Evolutionary conservation across 768 basidiomycete species (phyloP).

Genomic region (Auricularia heimuer): DNA sequence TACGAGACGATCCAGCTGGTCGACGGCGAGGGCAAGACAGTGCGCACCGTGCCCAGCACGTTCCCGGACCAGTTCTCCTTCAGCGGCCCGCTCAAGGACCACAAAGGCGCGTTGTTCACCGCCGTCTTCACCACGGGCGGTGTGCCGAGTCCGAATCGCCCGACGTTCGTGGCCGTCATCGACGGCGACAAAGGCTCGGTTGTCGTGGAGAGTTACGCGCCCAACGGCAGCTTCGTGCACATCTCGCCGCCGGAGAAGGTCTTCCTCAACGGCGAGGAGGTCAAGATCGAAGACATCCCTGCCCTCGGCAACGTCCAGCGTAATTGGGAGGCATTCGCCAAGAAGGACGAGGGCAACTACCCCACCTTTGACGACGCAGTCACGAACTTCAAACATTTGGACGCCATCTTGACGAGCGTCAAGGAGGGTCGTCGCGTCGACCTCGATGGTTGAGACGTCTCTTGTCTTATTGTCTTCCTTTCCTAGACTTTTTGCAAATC

Average conservation of each 20-base stretch:
- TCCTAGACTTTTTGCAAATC: neutral
- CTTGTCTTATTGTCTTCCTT: too few species aligned
- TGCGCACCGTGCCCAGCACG: conserved; percentile 15
- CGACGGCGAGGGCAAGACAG: conserved; percentile 17
- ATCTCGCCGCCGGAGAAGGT: conserved; percentile 17
- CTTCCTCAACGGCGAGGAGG: conserved; percentile 23
- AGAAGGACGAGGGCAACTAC: conserved; percentile 15
- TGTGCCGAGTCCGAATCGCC: conserved; percentile 8
- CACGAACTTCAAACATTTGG: conserved; percentile 14
- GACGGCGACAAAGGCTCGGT: conserved; percentile 27
- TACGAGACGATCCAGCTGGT: conserved; percentile 20
- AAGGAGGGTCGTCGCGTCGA: neutral
- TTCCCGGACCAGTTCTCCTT: conserved; percentile 22
- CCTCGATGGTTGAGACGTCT: neutral
- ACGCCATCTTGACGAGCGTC: conserved; percentile 12
- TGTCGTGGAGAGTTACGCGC: conserved; percentile 14
- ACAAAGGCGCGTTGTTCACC: conserved; percentile 20
- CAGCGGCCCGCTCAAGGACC: conserved; percentile 19
- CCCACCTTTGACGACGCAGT: conserved; percentile 24
- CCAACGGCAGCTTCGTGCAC: conserved; percentile 11
- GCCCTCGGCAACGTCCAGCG: neutral
- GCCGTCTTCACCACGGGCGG: conserved; percentile 19
- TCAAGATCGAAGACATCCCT: conserved; percentile 10
- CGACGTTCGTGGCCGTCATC: conserved; percentile 23
- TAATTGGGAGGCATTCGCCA: conserved; percentile 18